phyloP scores from a whole-genome alignment of 176 grass and related monocot species.

The Eleusine coracana region DNA sequence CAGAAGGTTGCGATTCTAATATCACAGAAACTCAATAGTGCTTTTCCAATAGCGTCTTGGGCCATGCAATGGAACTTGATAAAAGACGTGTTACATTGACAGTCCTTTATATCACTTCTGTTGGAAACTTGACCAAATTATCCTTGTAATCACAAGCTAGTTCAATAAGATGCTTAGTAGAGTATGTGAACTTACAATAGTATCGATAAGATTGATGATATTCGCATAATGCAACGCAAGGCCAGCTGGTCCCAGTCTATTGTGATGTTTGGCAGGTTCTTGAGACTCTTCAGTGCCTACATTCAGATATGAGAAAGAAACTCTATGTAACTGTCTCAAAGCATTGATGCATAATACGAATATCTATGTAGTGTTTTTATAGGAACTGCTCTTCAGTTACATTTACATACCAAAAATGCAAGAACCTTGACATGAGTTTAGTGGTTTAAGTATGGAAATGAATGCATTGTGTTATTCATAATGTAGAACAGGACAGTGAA shows the following conservation, averaged over 20 bases:
- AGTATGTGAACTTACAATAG: constrained; percentile 75
- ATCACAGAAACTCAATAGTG: constrained; percentile 23
- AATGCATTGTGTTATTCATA: neutral
- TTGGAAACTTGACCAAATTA: constrained; percentile 10
- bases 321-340: constrained; percentile 37
- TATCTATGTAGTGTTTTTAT: constrained; percentile 4
- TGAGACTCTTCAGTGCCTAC: constrained; percentile 60
- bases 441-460: neutral
- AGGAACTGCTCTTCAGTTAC: neutral
- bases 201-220: constrained; percentile 92
- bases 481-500: neutral
- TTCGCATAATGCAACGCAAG: constrained; percentile 97
- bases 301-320: constrained; percentile 44
- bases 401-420: constrained; percentile 12
- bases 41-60: constrained; percentile 28
- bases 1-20: neutral
- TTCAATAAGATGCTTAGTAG: constrained; percentile 27
- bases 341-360: constrained; percentile 1
- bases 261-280: constrained; percentile 50
- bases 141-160: constrained; percentile 26
- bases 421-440: neutral
- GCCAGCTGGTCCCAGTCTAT: constrained; percentile 90
- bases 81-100: constrained; percentile 19
- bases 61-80: constrained; percentile 17
- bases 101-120: constrained; percentile 14